A percentile compares a stretch with the other conserved stretches of the same genome.
These are phyloP conservation scores for Sordariomycetes sp. DNA, from an alignment of 2,329 filamentous ascomycete species.

Conservation along the genomic window DNA sequence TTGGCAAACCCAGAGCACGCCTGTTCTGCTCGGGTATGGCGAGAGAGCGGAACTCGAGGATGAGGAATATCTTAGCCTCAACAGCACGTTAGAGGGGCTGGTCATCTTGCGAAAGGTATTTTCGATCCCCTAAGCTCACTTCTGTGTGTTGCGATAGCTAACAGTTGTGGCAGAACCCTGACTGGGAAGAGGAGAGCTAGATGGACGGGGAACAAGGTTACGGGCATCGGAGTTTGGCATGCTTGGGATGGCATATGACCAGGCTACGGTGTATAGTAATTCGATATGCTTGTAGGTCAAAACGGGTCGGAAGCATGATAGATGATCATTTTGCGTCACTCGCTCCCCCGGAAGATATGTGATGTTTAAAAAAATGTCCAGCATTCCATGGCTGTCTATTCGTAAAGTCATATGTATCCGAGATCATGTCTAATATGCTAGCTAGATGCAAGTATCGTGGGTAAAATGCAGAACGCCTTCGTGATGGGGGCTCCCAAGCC, in stretches of 20 bases:
- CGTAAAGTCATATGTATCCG: too few species aligned
- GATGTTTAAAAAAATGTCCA: too few species aligned
- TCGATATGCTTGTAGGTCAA: conserved; percentile 12
- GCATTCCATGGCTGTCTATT: too few species aligned
- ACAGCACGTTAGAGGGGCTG: conserved; percentile 83
- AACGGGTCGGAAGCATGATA: too few species aligned
- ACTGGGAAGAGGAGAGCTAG: conserved; percentile 29
- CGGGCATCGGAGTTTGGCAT: conserved; percentile 4
- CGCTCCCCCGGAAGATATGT: too few species aligned
- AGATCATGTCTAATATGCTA: too few species aligned
- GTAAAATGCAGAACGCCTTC: too few species aligned
- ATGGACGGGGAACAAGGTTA: conserved; percentile 9
- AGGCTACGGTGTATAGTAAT: conserved; percentile 22
- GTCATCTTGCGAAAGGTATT: conserved; percentile 92
- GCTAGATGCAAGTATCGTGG: too few species aligned
- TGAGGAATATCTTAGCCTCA: conserved; percentile 91
- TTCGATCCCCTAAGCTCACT: neutral
- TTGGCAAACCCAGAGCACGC: conserved; percentile 99
- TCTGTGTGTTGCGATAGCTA: conserved; percentile 8
- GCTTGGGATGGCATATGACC: conserved; percentile 5
- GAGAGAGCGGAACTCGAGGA: conserved; percentile 96
- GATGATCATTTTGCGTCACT: too few species aligned
- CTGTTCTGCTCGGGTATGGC: conserved; percentile 85
- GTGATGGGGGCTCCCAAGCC: too few species aligned
- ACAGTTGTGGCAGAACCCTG: conserved; percentile 22